Evolutionary conservation across 495 filamentous ascomycete species (phyloP).

Genomic region (Baudoinia panamericana): DNA sequence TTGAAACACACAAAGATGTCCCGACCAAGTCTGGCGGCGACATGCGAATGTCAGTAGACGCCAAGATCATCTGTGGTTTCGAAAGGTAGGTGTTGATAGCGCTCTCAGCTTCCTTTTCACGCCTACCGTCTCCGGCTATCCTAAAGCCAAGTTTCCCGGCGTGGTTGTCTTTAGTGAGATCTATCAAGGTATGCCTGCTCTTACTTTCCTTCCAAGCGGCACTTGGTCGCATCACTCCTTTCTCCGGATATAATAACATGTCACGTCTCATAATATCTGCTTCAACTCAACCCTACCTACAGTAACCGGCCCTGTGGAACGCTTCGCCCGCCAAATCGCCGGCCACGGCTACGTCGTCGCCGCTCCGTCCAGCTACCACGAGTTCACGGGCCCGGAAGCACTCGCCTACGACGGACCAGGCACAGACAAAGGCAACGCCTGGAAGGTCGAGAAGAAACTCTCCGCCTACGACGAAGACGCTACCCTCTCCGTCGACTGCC

Average conservation of each 20-base stretch:
- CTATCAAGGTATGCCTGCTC: conserved; percentile 67
- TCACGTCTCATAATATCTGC: neutral
- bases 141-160: conserved; percentile 79
- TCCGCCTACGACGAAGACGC: conserved; percentile 85
- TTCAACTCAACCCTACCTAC: conserved; percentile 11
- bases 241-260: neutral
- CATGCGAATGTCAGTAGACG: conserved; percentile 41
- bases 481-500: conserved; percentile 54
- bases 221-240: neutral
- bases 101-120: conserved; percentile 84
- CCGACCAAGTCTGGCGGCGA: conserved; percentile 49
- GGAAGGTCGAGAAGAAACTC: conserved; percentile 65
- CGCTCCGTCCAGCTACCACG: conserved; percentile 82
- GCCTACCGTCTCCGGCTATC: conserved; percentile 69
- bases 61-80: conserved; percentile 2
- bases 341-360: conserved; percentile 89
- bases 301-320: conserved; percentile 87
- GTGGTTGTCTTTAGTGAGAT: conserved; percentile 91
- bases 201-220: neutral
- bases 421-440: conserved; percentile 76
- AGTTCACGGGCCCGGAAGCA: conserved; percentile 76
- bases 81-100: conserved; percentile 47
- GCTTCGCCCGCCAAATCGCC: conserved; percentile 85
- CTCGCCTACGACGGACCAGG: conserved; percentile 77
- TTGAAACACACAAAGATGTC: conserved; percentile 54